Evolutionary conservation across 495 filamentous ascomycete genomes (phyloP).

Genomic region (Penicillium maclennaniae): DNA sequence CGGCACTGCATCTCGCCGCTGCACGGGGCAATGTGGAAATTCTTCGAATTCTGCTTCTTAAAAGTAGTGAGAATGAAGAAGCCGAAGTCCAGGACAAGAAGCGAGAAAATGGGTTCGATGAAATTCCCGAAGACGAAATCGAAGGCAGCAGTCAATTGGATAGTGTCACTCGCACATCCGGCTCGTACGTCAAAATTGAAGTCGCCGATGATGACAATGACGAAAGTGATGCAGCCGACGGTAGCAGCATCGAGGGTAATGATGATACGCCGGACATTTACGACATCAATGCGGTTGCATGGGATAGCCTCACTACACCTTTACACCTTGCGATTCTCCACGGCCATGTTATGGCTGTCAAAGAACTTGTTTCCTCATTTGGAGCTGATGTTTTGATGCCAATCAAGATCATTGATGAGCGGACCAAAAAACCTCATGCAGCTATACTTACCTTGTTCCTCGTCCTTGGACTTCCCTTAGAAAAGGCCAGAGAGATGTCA

Average conservation of each 20-base stretch:
- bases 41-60: slow-evolving; percentile 61
- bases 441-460: slow-evolving; percentile 66
- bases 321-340: slow-evolving; percentile 73
- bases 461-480: slow-evolving; percentile 48
- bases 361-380: slow-evolving; percentile 64
- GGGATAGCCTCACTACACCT: slow-evolving; percentile 68
- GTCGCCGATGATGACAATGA: slow-evolving; percentile 42
- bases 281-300: slow-evolving; percentile 68
- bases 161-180: slow-evolving; percentile 43
- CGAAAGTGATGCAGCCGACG: slow-evolving; percentile 25
- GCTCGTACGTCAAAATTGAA: slow-evolving; percentile 65
- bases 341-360: slow-evolving; percentile 63
- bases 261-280: slow-evolving; percentile 71
- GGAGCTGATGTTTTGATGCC: slow-evolving; percentile 71
- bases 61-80: slow-evolving; percentile 53
- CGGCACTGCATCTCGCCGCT: slow-evolving; percentile 74
- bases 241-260: slow-evolving; percentile 43
- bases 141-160: slow-evolving; percentile 41
- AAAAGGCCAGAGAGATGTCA: slow-evolving; percentile 58
- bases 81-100: neutral
- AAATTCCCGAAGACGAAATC: slow-evolving; percentile 22
- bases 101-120: slow-evolving; percentile 5
- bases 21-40: slow-evolving; percentile 64
- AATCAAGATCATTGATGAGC: slow-evolving; percentile 53
- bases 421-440: slow-evolving; percentile 40